Percentiles rank a stretch among this genome's conserved stretches.
phyloP scores from a whole-genome alignment of 805 yeast species.

The Wickerhamomyces strasburgensis region DNA sequence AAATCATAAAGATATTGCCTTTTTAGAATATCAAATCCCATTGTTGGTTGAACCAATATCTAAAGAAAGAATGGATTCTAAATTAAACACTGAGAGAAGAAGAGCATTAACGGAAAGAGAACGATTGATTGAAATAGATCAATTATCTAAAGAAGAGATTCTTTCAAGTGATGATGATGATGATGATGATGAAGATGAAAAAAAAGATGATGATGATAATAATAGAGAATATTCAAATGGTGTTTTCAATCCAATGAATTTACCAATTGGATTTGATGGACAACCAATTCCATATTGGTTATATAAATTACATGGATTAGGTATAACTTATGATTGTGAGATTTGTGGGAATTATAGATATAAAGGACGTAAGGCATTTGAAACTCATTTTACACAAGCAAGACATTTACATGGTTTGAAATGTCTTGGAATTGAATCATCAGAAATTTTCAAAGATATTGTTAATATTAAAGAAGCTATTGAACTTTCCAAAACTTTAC shows the following conservation, averaged over 20 bases:
- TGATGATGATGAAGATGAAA: constrained; percentile 31
- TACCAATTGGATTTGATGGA: constrained; percentile 87
- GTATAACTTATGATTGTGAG: constrained; percentile 70
- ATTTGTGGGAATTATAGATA: constrained; percentile 74
- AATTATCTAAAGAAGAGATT: constrained; percentile 25
- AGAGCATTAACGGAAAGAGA: constrained; percentile 60
- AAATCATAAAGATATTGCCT: constrained; percentile 32
- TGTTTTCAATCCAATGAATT: constrained; percentile 42
- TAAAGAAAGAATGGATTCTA: constrained; percentile 44
- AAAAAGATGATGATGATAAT: constrained; percentile 5
- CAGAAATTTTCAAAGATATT: constrained; percentile 55
- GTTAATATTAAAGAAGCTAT: constrained; percentile 64
- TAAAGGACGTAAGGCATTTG: constrained; percentile 68
- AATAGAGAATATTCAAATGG: constrained; percentile 20
- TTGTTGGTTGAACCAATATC: constrained; percentile 34
- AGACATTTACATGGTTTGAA: constrained; percentile 70
- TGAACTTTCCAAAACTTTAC: constrained; percentile 46
- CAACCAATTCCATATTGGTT: constrained; percentile 92
- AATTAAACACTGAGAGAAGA: constrained; percentile 57
- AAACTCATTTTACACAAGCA: constrained; percentile 66
- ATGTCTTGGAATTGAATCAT: constrained; percentile 63
- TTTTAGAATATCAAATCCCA: constrained; percentile 18
- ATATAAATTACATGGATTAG: constrained; percentile 82
- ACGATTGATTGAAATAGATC: constrained; percentile 29
- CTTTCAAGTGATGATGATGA: constrained; percentile 13